These are phyloP conservation scores for Podospora conica DNA, from an alignment of 495 filamentous ascomycete genomes.

Conservation along the genomic window DNA sequence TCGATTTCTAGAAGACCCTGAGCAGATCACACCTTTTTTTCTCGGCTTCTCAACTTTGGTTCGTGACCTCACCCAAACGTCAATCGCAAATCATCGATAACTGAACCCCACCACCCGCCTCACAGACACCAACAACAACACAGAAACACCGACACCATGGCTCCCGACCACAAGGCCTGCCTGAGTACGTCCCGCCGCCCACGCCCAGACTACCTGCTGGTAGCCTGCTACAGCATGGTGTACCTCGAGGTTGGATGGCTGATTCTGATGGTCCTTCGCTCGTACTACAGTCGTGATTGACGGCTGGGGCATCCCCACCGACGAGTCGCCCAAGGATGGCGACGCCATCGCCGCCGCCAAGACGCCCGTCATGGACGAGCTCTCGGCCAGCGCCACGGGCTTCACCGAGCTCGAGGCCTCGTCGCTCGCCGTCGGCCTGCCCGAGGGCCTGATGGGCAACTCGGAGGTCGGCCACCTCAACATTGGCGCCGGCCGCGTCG, in stretches of 20 bases:
- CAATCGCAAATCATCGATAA: background rate
- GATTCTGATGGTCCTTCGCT: conserved; percentile 44
- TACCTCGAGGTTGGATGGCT: conserved; percentile 50
- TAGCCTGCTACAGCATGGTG: conserved; percentile 40
- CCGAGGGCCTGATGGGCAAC: conserved; percentile 97
- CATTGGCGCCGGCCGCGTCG: conserved; percentile 94
- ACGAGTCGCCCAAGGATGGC: conserved; percentile 70
- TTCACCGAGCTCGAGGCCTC: conserved; percentile 83
- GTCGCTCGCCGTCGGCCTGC: conserved; percentile 89
- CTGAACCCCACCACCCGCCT: conserved; percentile 3
- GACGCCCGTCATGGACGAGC: conserved; percentile 60
- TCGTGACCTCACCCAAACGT: background rate
- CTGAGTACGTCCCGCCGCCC: conserved; percentile 63
- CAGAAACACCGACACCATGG: conserved; percentile 60
- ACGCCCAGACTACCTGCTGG: conserved; percentile 39
- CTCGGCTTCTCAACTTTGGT: background rate
- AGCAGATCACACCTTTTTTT: conserved; percentile 4
- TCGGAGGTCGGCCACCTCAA: conserved; percentile 97
- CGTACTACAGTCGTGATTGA: conserved; percentile 79
- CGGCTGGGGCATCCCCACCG: conserved; percentile 88
- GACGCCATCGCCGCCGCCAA: conserved; percentile 91
- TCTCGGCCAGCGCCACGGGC: conserved; percentile 35
- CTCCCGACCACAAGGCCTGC: conserved; percentile 86
- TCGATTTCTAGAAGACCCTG: conserved; percentile 11
- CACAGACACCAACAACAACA: too few species aligned